Base-by-base conservation (phyloP, 768 basidiomycete genomes). In the Suillus placidus region DNA sequence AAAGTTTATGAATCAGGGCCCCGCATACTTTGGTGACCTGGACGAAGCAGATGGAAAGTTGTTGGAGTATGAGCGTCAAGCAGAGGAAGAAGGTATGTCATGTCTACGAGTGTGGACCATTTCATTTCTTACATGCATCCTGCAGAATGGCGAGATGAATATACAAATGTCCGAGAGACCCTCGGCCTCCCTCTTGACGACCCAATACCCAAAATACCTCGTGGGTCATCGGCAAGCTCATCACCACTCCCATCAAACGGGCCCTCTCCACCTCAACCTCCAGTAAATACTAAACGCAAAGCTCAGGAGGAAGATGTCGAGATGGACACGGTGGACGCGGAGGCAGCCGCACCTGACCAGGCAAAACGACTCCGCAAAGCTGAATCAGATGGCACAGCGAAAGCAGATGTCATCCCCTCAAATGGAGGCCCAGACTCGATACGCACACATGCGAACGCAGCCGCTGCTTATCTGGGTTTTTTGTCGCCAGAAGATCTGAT, bases 1-100 rank as follows among this genome's bases (percentile, higher is more conserved):
- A 78, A 94, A 93, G 76, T 98, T 95, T 74, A 86, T 88, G 79
- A 88, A 91, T 70, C 93, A 94, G 73, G 93, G 91, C 0, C 93
- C 93, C 1, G 84, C 85, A 0, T 99, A 99, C 75, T 98, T 91
- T 75, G 95, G 97, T 9, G 95, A 99, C 72, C 70, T 90, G 16
- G 97, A 98, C 73, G 96, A 99, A 75, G 77, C 79, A 4, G 79
- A 87, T 62, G 88, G 83, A 9, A 79, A 78, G n/a, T 75, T 99
- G 37, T 73, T 94, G 18, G 82, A 86, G 62, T 92, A 83, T 66
- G 97, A 98, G 77, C 78, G 77, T 51, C 82, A 83, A 64, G 85
- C 87, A 34, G 94, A 95, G 75, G 84, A 90, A 64, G 85, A 88
- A 73, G 91, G 94, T 92, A 69, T 62, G 85, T 60, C 18, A 38